These are phyloP conservation scores for Claviceps humidiphila DNA, from an alignment of 2,329 filamentous ascomycete genomes.

Conservation along the genomic window DNA sequence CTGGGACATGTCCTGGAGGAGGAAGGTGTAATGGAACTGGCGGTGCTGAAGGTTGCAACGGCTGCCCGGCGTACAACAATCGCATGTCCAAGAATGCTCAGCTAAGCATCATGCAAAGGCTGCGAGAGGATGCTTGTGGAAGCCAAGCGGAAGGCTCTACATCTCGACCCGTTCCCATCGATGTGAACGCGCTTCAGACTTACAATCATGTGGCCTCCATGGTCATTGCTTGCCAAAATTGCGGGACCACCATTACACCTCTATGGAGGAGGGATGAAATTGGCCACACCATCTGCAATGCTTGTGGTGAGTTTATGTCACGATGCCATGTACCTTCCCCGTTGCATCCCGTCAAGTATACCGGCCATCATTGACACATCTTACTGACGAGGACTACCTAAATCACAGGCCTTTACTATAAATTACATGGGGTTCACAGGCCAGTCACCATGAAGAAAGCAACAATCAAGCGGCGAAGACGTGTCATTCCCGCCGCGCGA, in stretches of 20 bases:
- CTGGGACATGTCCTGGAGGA: constrained; percentile 88
- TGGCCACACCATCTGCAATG: constrained; percentile 96
- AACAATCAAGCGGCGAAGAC: constrained; percentile 89
- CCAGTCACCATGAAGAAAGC: constrained; percentile 99
- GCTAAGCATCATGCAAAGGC: constrained; percentile 43
- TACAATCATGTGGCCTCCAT: constrained; percentile 21
- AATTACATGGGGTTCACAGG: constrained; percentile 83
- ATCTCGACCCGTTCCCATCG: constrained; percentile 18
- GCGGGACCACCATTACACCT: constrained; percentile 89
- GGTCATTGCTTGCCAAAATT: constrained; percentile 92
- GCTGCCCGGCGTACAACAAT: constrained; percentile 96
- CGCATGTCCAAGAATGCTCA: constrained; percentile 78
- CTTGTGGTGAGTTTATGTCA: constrained; percentile 59
- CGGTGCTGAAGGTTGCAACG: constrained; percentile 85
- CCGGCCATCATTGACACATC: background rate
- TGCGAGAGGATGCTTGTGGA: constrained; percentile 21
- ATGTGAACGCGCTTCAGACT: constrained; percentile 21
- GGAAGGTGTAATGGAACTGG: constrained; percentile 94
- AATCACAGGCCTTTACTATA: constrained; percentile 75
- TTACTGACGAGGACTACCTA: background rate
- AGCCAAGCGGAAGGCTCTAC: constrained; percentile 13
- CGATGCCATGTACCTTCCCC: background rate
- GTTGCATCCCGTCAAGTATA: background rate
- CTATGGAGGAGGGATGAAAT: constrained; percentile 89
- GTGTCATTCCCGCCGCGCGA: constrained; percentile 69